phyloP scores from a whole-genome alignment of 164 flowering plant species.

The Vitis rupestris region DNA sequence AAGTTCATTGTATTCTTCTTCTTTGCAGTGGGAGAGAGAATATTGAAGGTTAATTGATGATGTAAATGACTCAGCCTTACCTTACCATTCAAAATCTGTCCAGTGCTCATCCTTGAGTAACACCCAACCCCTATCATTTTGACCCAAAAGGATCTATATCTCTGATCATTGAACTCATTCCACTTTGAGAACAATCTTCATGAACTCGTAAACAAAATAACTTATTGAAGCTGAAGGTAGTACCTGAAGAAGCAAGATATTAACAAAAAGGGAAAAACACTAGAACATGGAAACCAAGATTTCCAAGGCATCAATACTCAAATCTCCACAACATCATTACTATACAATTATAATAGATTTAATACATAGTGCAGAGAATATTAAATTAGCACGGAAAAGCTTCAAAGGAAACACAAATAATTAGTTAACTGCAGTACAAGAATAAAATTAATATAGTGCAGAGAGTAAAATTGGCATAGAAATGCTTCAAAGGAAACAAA shows the following conservation, averaged over 20 bases:
- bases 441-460: too few relatives aligned
- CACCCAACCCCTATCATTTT: neutral
- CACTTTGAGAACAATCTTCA: slow-evolving; percentile 88
- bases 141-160: neutral
- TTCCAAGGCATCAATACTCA: neutral
- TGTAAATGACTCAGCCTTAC: neutral
- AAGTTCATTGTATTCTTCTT: too few relatives aligned
- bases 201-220: slow-evolving; percentile 85
- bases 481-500: too few relatives aligned
- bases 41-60: neutral
- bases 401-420: too few relatives aligned
- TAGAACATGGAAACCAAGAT: neutral
- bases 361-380: too few relatives aligned
- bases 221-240: slow-evolving; percentile 90
- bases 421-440: too few relatives aligned
- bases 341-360: too few relatives aligned
- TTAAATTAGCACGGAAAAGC: too few relatives aligned
- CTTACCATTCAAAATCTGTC: slow-evolving; percentile 4
- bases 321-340: too few relatives aligned
- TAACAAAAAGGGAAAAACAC: neutral
- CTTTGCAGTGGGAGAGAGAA: neutral
- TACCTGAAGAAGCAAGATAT: slow-evolving; percentile 50
- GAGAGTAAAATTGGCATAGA: too few relatives aligned
- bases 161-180: slow-evolving; percentile 69
- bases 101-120: slow-evolving; percentile 16